These are phyloP conservation scores for Gamsiella multidivaricata DNA, from an alignment of 192 early-diverging fungal genomes.

Conservation along the genomic window DNA sequence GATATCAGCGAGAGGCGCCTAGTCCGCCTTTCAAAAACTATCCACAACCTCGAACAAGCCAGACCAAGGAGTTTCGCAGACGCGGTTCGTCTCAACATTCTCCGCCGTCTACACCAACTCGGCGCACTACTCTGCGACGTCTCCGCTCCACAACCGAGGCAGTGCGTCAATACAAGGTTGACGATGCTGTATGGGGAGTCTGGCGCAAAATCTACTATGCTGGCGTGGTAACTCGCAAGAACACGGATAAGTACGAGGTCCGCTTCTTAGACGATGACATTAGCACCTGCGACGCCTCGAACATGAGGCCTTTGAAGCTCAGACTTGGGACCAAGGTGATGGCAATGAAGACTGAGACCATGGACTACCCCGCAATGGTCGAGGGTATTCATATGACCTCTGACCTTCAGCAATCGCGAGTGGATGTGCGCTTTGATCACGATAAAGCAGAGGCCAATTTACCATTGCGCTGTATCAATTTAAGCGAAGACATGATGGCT, in stretches of 20 bases:
- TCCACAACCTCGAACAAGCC: conserved; percentile 7
- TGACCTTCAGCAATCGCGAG: conserved; percentile 4
- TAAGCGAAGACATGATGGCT: conserved; percentile 26
- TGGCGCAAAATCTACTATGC: conserved; percentile 34
- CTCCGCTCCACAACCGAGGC: conserved; percentile 11
- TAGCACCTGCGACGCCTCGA: not conserved
- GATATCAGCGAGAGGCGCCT: not conserved
- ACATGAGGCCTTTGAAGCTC: conserved; percentile 42
- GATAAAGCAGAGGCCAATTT: conserved; percentile 19
- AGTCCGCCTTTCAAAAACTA: not conserved
- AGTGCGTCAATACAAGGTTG: conserved; percentile 6
- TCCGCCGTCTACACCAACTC: conserved; percentile 1
- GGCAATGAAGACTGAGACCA: conserved; percentile 18
- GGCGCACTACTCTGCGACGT: conserved; percentile 21
- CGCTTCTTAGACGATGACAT: conserved; percentile 26
- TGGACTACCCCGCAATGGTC: conserved; percentile 9
- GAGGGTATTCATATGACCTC: conserved; percentile 23
- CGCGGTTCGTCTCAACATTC: conserved; percentile 1
- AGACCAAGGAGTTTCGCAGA: conserved; percentile 8
- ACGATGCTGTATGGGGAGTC: conserved; percentile 37
- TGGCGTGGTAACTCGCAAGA: conserved; percentile 8
- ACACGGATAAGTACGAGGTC: conserved; percentile 12
- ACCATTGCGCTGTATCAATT: conserved; percentile 1
- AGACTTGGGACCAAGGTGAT: conserved; percentile 30
- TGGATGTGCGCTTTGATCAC: conserved; percentile 38